These are phyloP conservation scores for Conringia planisiliqua DNA, from an alignment of 345 rosid genomes.

Conservation along the genomic window DNA sequence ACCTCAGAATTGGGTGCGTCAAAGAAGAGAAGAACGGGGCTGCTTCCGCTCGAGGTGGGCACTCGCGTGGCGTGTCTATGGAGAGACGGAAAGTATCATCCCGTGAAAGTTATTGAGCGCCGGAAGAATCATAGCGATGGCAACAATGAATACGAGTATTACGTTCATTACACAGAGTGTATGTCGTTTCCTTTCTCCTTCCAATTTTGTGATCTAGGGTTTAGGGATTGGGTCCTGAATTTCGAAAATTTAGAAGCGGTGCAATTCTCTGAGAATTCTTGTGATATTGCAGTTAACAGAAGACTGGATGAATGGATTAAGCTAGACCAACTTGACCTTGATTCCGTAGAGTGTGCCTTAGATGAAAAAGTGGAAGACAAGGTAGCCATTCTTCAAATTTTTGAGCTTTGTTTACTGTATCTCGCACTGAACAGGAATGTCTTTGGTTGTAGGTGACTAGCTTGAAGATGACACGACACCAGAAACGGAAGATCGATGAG, in stretches of 20 bases:
- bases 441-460: slow-evolving; percentile 65
- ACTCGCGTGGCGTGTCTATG: slow-evolving; percentile 94
- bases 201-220: slow-evolving; percentile 23
- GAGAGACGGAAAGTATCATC: slow-evolving; percentile 94
- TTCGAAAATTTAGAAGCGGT: no score
- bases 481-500: slow-evolving; percentile 98
- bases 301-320: slow-evolving; percentile 99
- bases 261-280: no score
- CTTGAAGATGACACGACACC: slow-evolving; percentile 99
- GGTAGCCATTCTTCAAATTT: slow-evolving; percentile 40
- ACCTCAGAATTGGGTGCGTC: slow-evolving; percentile 46
- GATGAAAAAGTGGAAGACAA: slow-evolving; percentile 98
- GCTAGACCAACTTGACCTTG: slow-evolving; percentile 91
- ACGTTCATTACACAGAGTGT: slow-evolving; percentile 98
- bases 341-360: slow-evolving; percentile 83
- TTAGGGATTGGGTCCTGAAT: slow-evolving; percentile 1
- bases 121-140: slow-evolving; percentile 54
- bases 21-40: slow-evolving; percentile 57
- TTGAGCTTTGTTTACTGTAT: background rate
- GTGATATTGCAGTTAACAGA: slow-evolving; percentile 63
- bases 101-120: slow-evolving; percentile 93
- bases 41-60: slow-evolving; percentile 88
- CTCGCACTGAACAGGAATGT: background rate
- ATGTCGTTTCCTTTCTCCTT: slow-evolving; percentile 23
- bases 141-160: slow-evolving; percentile 79